Evolutionary conservation across 73 alveolate species (phyloP), one percentile per base, ranked within the genome.

Genomic region (Durusdinium trenchii): DNA sequence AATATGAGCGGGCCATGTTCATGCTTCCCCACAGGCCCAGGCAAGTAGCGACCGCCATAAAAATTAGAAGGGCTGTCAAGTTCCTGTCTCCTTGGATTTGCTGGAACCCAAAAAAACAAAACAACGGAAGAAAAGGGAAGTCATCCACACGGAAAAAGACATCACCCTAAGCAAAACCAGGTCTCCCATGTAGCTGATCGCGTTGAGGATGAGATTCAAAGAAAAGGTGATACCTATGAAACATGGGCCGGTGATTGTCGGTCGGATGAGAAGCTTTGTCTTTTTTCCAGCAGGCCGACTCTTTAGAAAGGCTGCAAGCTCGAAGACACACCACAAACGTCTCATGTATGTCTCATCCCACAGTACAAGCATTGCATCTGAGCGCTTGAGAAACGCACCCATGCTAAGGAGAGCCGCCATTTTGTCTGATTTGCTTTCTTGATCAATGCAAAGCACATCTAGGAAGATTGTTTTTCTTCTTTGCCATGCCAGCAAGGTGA

Each of bases 271-370:
- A 30, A 78, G 62, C 5, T 47, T 20, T 23, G 14, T 20, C 46
- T 10, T 20, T n/a, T 16, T 28, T 36, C 48, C 62, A 3, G 16
- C 62, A 10, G 28, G 54, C 12, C 40, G 87, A 32, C 43, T 45
- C 12, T 78, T 14, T 42, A 78, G 62, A 32, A 2, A 78, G 87
- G 81, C 87, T 6, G 87, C 87, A 32, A 78, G 61, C 61, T 78
- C 87, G 40, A 78, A 78, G 42, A 78, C 87, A 6, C 87, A 78
- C 87, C 87, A 78, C 87, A 78, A 78, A 16, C 87, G 32, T 61
- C 61, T 35, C 26, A 61, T 18, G 62, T 43, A 78, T 32, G 87
- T 78, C 18, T 14, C n/a, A 78, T 78, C 87, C 87, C 87, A 78
- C 36, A 78, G 42, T 12, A 78, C 87, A 20, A 78, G 36, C 60